phyloP scores from a whole-genome alignment of 192 early-diverging fungal genomes.

The Coemansia sp. region DNA sequence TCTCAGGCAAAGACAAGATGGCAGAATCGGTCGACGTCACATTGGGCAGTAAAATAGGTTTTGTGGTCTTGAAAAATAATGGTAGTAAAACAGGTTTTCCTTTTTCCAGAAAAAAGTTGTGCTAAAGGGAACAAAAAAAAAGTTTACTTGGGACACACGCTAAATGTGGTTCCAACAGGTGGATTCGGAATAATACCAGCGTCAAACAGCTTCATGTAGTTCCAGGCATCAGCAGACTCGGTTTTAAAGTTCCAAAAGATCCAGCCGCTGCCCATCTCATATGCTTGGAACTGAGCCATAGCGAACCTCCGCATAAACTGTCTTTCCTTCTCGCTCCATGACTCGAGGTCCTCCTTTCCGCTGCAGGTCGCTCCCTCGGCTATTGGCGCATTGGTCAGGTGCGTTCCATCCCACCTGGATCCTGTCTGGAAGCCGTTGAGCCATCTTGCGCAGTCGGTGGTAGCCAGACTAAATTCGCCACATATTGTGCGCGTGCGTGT shows the following conservation, averaged over 20 bases:
- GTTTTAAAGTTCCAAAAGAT: constrained; percentile 66
- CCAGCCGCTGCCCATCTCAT: constrained; percentile 60
- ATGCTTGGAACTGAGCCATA: constrained; percentile 65
- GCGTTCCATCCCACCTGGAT: constrained; percentile 69
- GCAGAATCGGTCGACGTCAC: background rate
- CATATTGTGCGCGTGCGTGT: constrained; percentile 58
- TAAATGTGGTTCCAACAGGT: constrained; percentile 28
- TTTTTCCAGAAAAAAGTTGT: background rate
- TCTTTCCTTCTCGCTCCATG: constrained; percentile 53
- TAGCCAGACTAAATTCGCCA: constrained; percentile 74
- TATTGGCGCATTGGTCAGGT: constrained; percentile 15
- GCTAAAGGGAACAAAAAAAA: background rate
- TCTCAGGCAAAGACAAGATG: background rate
- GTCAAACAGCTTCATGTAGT: constrained; percentile 50
- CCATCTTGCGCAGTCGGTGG: constrained; percentile 72
- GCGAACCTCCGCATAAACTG: constrained; percentile 57
- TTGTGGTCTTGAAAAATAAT: background rate
- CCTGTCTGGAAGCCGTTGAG: constrained; percentile 66
- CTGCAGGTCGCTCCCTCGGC: constrained; percentile 15
- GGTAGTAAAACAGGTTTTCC: background rate
- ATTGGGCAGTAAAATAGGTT: background rate
- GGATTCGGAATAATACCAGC: constrained; percentile 49
- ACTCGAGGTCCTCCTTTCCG: constrained; percentile 27
- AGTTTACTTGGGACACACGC: constrained; percentile 17
- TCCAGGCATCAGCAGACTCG: constrained; percentile 57